Evolutionary conservation across 768 basidiomycete species (phyloP).

Genomic region (Agrocybe praecox): DNA sequence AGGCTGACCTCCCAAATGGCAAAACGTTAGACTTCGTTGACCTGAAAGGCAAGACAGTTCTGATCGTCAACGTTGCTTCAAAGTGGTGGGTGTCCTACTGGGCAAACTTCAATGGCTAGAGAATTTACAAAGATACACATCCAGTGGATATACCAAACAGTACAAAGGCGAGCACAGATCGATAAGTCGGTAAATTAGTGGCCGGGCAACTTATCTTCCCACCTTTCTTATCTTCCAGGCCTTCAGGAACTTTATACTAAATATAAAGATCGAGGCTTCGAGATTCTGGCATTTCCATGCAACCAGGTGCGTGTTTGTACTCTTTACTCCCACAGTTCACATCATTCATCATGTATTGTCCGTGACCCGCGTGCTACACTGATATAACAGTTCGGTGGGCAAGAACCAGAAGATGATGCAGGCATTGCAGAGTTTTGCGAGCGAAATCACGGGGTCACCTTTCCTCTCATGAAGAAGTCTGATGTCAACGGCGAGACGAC

Average conservation of each 20-base stretch:
- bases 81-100: conserved; percentile 52
- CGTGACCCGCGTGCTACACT: background rate
- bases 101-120: background rate
- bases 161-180: conserved; percentile 55
- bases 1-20: conserved; percentile 60
- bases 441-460: conserved; percentile 85
- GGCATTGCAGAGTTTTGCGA: conserved; percentile 75
- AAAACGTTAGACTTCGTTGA: conserved; percentile 64
- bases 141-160: conserved; percentile 80
- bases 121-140: background rate
- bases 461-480: conserved; percentile 91
- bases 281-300: conserved; percentile 90
- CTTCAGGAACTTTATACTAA: conserved; percentile 82
- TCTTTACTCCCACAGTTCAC: background rate
- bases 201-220: background rate
- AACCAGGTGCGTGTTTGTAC: conserved; percentile 60
- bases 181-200: background rate
- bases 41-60: conserved; percentile 77
- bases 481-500: conserved; percentile 89
- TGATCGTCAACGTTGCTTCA: conserved; percentile 80
- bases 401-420: conserved; percentile 82
- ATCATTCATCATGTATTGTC: background rate
- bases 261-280: conserved; percentile 74
- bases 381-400: conserved; percentile 67
- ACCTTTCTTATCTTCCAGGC: conserved; percentile 39